A percentile compares a stretch with the other conserved stretches of the same genome.
Conservation (phyloP, 352 stramenopile genomes). For the Phytophthora megakarya region DNA sequence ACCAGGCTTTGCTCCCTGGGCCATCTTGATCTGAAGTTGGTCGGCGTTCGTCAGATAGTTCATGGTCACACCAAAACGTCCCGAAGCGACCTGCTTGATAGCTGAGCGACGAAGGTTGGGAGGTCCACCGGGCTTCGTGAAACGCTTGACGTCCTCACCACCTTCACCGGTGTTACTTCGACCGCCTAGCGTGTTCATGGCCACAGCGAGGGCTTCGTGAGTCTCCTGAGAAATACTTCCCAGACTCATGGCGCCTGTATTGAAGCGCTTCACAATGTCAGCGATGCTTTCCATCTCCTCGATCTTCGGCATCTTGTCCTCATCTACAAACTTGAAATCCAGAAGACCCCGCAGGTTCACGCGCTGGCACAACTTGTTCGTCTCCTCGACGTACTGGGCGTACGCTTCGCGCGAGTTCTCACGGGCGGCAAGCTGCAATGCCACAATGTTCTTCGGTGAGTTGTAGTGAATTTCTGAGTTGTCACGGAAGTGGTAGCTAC, state of each 20-base stretch:
- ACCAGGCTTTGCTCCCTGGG: conserved; percentile 96
- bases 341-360: conserved; percentile 95
- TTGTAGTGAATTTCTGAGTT: conserved; percentile 96
- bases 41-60: conserved; percentile 97
- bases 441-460: conserved; percentile 94
- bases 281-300: conserved; percentile 93
- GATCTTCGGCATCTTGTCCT: conserved; percentile 83
- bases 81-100: conserved; percentile 97
- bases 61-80: conserved; percentile 96
- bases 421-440: conserved; percentile 92
- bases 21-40: conserved; percentile 99
- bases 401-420: conserved; percentile 95
- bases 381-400: conserved; percentile 91
- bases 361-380: conserved; percentile 86
- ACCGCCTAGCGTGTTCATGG: conserved; percentile 95
- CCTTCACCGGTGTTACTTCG: conserved; percentile 97
- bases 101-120: conserved; percentile 79
- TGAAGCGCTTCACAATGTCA: conserved; percentile 97
- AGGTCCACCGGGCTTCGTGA: conserved; percentile 47
- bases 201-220: conserved; percentile 94
- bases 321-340: conserved; percentile 94
- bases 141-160: conserved; percentile 91
- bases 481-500: conserved; percentile 96
- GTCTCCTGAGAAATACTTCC: conserved; percentile 96
- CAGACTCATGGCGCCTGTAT: conserved; percentile 96